Conservation (phyloP, 768 basidiomycete genomes). For the Podaxis rugospora region DNA sequence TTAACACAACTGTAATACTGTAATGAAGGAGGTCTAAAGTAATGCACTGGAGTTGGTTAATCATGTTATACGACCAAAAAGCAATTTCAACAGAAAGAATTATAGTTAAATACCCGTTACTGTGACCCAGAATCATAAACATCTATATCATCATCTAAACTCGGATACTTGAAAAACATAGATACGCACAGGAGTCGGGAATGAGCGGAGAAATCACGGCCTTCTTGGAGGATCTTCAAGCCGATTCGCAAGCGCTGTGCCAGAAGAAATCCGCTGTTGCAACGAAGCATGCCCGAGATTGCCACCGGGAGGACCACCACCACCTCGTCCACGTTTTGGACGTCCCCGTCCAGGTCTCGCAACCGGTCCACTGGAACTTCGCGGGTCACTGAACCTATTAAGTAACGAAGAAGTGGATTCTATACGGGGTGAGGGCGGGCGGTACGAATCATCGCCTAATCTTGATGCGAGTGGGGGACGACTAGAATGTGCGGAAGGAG, state of each 20-base stretch:
- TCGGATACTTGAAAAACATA: not conserved
- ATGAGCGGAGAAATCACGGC: not conserved
- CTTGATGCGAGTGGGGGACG: slow-evolving; percentile 1
- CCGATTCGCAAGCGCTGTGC: not conserved
- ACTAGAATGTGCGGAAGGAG: not conserved
- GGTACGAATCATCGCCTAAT: not conserved
- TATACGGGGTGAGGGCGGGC: not conserved
- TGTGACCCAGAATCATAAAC: not conserved
- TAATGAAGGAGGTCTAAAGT: not conserved
- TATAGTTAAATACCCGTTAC: not conserved
- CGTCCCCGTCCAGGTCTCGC: slow-evolving; percentile 3
- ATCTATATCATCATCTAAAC: not conserved
- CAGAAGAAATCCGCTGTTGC: slow-evolving; percentile 4
- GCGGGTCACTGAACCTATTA: slow-evolving; percentile 1
- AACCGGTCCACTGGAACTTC: not conserved
- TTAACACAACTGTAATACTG: not conserved
- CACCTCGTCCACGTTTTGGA: slow-evolving; percentile 3
- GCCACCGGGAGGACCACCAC: not conserved
- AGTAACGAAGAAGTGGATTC: not conserved
- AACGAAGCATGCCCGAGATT: not conserved
- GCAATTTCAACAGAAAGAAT: not conserved
- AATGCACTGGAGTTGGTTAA: not conserved
- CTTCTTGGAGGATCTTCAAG: slow-evolving; percentile 5
- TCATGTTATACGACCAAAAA: not conserved
- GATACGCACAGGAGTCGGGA: not conserved